Evolutionary conservation across 108 stramenopile genomes (phyloP).

Genomic region (Cylindrotheca closterium): DNA sequence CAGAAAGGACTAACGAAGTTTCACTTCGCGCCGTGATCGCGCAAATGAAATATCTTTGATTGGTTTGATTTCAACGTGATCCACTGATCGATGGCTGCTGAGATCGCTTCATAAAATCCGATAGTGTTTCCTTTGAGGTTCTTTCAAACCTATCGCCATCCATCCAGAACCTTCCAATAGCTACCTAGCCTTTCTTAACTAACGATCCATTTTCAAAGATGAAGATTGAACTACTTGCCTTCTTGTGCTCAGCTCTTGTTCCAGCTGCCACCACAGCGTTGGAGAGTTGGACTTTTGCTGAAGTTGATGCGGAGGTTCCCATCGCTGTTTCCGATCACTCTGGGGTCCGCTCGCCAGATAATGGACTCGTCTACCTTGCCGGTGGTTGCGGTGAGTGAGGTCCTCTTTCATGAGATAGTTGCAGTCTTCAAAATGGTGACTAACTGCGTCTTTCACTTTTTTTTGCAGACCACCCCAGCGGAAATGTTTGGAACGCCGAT

Average conservation of each 20-base stretch:
- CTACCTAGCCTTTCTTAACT: background rate
- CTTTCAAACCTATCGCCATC: slow-evolving; percentile 32
- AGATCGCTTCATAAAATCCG: too few relatives aligned
- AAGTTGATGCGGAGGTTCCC: slow-evolving; percentile 13
- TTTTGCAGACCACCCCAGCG: slow-evolving; percentile 21
- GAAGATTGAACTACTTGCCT: background rate
- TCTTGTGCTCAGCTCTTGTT: background rate
- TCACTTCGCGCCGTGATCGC: too few relatives aligned
- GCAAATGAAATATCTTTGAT: too few relatives aligned
- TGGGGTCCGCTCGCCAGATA: slow-evolving; percentile 3
- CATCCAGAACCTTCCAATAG: slow-evolving; percentile 10
- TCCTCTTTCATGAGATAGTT: background rate
- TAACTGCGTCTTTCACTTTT: background rate
- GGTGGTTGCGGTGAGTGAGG: slow-evolving; percentile 59
- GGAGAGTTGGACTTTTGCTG: slow-evolving; percentile 7
- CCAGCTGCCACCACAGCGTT: background rate
- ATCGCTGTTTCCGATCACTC: slow-evolving; percentile 31
- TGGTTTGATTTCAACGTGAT: too few relatives aligned
- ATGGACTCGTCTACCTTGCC: slow-evolving; percentile 37
- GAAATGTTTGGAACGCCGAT: slow-evolving; percentile 30
- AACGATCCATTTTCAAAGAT: background rate
- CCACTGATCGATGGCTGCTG: too few relatives aligned
- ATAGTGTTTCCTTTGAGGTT: slow-evolving; percentile 29
- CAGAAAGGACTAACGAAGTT: too few relatives aligned
- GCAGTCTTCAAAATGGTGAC: slow-evolving; percentile 1